Evolutionary conservation across 108 stramenopile genomes (phyloP).

Genomic region (Cyclotella kingstonii): DNA sequence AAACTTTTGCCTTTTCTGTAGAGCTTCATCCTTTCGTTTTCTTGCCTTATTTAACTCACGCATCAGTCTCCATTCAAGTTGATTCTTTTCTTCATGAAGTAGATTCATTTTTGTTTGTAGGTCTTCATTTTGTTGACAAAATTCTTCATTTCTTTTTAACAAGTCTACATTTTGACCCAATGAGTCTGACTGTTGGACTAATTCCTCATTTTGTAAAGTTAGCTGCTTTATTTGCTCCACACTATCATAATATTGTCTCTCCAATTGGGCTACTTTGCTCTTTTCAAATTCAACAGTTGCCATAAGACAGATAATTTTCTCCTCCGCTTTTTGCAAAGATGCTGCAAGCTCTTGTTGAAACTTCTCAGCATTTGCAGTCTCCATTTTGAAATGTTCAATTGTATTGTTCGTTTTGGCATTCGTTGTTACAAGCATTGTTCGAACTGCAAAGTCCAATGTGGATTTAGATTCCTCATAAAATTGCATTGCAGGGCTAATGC

Average conservation of each 20-base stretch:
- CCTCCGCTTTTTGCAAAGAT: conserved; percentile 23
- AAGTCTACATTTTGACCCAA: background rate
- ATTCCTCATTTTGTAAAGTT: conserved; percentile 9
- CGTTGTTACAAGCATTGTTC: conserved; percentile 99
- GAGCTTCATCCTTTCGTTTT: conserved; percentile 12
- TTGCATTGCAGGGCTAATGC: conserved; percentile 95
- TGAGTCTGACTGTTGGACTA: background rate
- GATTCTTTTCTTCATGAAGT: conserved; percentile 21
- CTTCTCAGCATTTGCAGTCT: conserved; percentile 36
- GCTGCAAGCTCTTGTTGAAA: conserved; percentile 19
- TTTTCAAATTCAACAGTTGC: conserved; percentile 24
- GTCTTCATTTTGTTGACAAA: conserved; percentile 11
- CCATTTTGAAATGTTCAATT: conserved; percentile 33
- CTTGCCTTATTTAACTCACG: conserved; percentile 16
- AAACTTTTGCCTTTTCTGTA: conserved; percentile 16
- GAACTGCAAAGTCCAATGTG: conserved; percentile 96
- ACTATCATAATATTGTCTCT: conserved; percentile 18
- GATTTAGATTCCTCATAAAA: conserved; percentile 98
- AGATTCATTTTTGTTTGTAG: conserved; percentile 7
- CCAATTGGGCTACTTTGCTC: conserved; percentile 14
- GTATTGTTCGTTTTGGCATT: conserved; percentile 96
- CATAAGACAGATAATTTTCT: conserved; percentile 31
- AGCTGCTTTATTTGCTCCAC: conserved; percentile 28
- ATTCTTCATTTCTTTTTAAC: conserved; percentile 3
- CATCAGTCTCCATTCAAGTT: conserved; percentile 17